Conservation (phyloP, 1,139 yeast genomes). For the Geotrichum carabidarum region DNA sequence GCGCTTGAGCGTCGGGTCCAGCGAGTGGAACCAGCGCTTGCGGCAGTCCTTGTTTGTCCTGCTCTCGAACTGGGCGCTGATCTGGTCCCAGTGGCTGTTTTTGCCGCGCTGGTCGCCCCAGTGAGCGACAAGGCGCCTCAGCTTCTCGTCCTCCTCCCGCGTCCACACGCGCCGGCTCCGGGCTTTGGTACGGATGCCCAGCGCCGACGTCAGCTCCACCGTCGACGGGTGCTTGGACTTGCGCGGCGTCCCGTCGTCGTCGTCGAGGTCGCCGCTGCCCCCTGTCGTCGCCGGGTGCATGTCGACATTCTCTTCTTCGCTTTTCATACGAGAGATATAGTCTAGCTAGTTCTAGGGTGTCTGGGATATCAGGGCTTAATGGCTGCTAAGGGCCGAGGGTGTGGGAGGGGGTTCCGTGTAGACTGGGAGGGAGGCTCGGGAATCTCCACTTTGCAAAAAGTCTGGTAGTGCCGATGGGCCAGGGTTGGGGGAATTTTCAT, state of each 20-base stretch:
- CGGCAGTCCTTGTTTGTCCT: slow-evolving; percentile 89
- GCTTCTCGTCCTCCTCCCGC: slow-evolving; percentile 65
- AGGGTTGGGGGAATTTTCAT: no score
- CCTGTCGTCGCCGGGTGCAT: no score
- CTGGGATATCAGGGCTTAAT: no score
- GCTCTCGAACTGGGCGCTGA: slow-evolving; percentile 63
- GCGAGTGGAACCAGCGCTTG: slow-evolving; percentile 80
- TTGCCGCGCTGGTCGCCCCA: slow-evolving; percentile 91
- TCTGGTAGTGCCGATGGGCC: no score
- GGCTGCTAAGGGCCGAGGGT: no score
- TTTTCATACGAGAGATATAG: no score
- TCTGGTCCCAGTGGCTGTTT: slow-evolving; percentile 62
- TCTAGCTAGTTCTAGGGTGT: no score
- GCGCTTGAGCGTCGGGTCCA: slow-evolving; percentile 73
- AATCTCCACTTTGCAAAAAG: no score
- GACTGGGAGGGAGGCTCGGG: background rate
- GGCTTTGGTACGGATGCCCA: slow-evolving; percentile 19
- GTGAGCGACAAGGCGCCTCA: slow-evolving; percentile 63
- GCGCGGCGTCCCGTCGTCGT: background rate
- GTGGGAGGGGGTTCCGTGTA: background rate
- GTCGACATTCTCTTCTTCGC: no score
- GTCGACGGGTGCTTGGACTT: slow-evolving; percentile 21
- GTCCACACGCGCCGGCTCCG: slow-evolving; percentile 61
- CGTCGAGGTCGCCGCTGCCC: background rate
- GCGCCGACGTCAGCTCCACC: slow-evolving; percentile 20